Percentiles rank a stretch among this genome's conserved stretches.
Conservation (phyloP, 2,329 filamentous ascomycete species). For the Chrysosporium keratinophilum region DNA sequence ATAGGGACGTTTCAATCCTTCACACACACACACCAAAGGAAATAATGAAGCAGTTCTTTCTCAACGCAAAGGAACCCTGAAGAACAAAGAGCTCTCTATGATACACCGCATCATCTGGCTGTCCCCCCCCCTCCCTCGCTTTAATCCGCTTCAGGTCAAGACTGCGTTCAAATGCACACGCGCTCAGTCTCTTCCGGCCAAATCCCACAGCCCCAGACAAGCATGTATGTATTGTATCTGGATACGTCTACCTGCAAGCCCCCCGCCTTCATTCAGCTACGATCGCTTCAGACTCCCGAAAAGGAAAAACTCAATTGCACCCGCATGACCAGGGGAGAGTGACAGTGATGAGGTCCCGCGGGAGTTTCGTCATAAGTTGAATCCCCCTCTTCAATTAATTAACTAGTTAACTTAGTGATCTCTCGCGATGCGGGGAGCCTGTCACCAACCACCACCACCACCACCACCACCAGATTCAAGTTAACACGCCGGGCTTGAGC, state of each 20-base stretch:
- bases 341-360: not conserved
- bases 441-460: not conserved
- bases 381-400: too few relatives aligned
- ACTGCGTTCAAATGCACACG: slow-evolving; percentile 2
- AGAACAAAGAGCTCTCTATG: not conserved
- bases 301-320: slow-evolving; percentile 9
- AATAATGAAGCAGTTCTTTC: too few relatives aligned
- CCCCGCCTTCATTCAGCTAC: not conserved
- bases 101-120: not conserved
- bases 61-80: too few relatives aligned
- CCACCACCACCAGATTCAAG: too few relatives aligned
- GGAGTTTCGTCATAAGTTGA: too few relatives aligned
- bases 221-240: not conserved
- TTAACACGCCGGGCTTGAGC: not conserved
- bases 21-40: too few relatives aligned
- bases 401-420: not conserved
- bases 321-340: slow-evolving; percentile 3
- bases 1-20: too few relatives aligned
- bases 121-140: not conserved
- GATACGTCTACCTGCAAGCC: not conserved
- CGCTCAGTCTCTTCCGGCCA: not conserved
- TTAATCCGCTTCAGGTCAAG: not conserved
- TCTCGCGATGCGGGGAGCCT: not conserved
- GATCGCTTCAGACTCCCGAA: not conserved
- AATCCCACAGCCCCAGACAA: not conserved